Base-by-base conservation (phyloP, 805 yeast species). In the Yarrowia alimentaria region DNA sequence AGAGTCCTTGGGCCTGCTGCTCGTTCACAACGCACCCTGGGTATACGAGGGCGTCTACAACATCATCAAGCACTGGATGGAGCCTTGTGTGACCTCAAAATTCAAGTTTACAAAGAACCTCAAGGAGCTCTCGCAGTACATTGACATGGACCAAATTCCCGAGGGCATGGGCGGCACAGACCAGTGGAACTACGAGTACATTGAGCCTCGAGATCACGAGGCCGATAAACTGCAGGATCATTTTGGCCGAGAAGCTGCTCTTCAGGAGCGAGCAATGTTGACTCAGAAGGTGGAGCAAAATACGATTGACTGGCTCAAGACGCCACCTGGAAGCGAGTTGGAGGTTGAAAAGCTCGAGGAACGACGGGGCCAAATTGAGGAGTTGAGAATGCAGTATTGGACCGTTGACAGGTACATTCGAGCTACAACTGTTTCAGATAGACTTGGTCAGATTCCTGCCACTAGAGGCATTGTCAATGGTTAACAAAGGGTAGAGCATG, bases 1-100 rank as follows among this genome's bases (percentile, higher is more conserved):
- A 0, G 95, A 86, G 64, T 80, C 84, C 22, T 68, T 87, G 58
- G 89, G 90, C 25, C 74, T 74, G 31, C 68, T 86, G 47, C 74
- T 84, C 55, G 80, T 85, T 51, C 89, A 82, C 64, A 83, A 82
- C 57, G 93, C 94, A 0, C 94, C 94, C 20, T 85, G 94, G 94
- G 77, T 85, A 43, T 85, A 85, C 66, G 77, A 83, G 50, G 86
- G 91, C 13, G 83, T 85, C 53, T 85, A 94, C 94, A 83, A 80
- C 58, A 77, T 86, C 54, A 77, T 85, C 55, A 85, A 83, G 63
- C 77, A 78, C 57, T 85, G 93, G 94, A 69, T 85, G 49, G 95
- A 85, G 60, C 95, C 95, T 2, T 91, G 83, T 18, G 93, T 85
- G 54, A 89, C 91, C 0, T 74, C 85, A 5, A 85, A 85, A 63